Percentiles rank a stretch among this genome's conserved stretches.
phyloP scores from a whole-genome alignment of 495 filamentous ascomycete genomes.

The Penicillium nucicola region DNA sequence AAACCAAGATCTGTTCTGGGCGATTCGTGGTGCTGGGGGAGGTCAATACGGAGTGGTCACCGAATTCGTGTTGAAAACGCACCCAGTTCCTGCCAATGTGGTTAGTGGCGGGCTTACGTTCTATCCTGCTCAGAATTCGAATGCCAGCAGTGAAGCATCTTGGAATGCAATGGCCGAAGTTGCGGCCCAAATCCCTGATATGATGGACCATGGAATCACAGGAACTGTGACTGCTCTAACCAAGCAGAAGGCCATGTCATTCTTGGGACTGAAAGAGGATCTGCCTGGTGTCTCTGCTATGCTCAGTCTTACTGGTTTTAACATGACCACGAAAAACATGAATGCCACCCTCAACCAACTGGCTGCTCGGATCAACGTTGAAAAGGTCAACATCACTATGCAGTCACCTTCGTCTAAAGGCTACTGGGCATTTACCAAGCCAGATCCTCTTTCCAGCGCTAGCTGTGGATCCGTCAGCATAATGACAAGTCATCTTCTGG shows the following conservation, averaged over 20 bases:
- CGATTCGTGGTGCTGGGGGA: conserved; percentile 28
- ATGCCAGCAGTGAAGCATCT: conserved; percentile 25
- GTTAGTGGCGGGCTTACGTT: conserved; percentile 21
- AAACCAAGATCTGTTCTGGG: conserved; percentile 56
- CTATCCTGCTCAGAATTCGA: conserved; percentile 26
- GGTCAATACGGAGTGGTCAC: conserved; percentile 38
- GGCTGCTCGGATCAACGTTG: not conserved
- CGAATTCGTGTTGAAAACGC: conserved; percentile 33
- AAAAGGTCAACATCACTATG: not conserved
- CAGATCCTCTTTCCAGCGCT: not conserved
- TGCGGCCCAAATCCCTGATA: conserved; percentile 36
- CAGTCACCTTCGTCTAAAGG: not conserved
- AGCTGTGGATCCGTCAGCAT: conserved; percentile 9
- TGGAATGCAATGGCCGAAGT: conserved; percentile 42
- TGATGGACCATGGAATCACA: conserved; percentile 26
- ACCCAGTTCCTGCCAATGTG: conserved; percentile 33
- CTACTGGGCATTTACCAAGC: conserved; percentile 8
- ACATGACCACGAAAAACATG: conserved; percentile 11
- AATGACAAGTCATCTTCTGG: conserved; percentile 19
- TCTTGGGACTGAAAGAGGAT: not conserved
- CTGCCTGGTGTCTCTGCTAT: not conserved
- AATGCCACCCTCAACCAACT: conserved; percentile 1
- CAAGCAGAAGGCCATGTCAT: not conserved
- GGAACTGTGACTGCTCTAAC: conserved; percentile 2
- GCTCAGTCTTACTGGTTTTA: conserved; percentile 3